These are phyloP conservation scores for Neurospora sp. DNA, from an alignment of 495 filamentous ascomycete genomes.

Conservation along the genomic window DNA sequence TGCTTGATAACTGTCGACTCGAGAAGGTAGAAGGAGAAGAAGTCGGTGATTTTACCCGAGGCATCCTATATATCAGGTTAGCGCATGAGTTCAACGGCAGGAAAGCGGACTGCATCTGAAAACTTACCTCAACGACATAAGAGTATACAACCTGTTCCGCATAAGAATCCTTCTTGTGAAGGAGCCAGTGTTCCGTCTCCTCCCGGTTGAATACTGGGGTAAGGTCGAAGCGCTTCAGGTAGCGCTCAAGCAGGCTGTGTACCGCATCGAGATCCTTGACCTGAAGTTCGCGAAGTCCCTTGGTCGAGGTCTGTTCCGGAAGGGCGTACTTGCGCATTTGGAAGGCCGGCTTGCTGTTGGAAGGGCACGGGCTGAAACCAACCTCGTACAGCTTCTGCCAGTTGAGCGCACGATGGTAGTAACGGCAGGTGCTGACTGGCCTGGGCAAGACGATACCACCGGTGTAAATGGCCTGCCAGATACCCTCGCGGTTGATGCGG, in stretches of 20 bases:
- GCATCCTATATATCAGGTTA: conserved; percentile 19
- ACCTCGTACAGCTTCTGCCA: conserved; percentile 94
- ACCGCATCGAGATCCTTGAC: conserved; percentile 72
- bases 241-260: conserved; percentile 61
- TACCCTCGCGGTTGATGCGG: conserved; percentile 66
- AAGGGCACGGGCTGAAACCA: conserved; percentile 75
- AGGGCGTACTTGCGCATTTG: conserved; percentile 74
- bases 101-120: not conserved
- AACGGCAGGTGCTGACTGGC: conserved; percentile 83
- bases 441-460: conserved; percentile 82
- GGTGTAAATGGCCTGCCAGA: conserved; percentile 94
- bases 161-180: conserved; percentile 48
- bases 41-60: conserved; percentile 77
- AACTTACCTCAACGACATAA: conserved; percentile 72
- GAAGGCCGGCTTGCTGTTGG: conserved; percentile 66
- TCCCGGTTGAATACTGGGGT: conserved; percentile 69
- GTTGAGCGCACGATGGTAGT: conserved; percentile 85
- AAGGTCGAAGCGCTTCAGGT: conserved; percentile 68
- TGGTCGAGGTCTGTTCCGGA: conserved; percentile 56
- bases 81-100: not conserved
- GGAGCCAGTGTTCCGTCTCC: conserved; percentile 81
- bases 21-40: conserved; percentile 92
- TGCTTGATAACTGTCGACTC: conserved; percentile 81
- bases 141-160: conserved; percentile 80
- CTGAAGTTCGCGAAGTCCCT: conserved; percentile 71